Evolutionary conservation across 2,329 filamentous ascomycete species (phyloP), one percentile per base, ranked within the genome.

Genomic region (Stachybotrys elegans): DNA sequence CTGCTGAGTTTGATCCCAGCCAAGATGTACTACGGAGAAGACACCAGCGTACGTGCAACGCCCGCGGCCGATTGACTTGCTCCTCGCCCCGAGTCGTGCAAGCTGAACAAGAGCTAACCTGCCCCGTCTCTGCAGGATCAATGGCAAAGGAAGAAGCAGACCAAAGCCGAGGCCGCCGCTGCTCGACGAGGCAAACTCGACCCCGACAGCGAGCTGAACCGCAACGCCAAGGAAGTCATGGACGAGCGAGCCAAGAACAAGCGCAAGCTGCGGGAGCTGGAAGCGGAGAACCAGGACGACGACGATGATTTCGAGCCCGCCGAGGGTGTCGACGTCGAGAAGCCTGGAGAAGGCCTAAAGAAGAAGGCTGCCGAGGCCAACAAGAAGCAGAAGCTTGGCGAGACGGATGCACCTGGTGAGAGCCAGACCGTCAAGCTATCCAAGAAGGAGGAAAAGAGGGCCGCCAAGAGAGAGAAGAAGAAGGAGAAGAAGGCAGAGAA

Each of bases 121-220:
- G 8, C 32, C n/a, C n/a, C n/a, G 25, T 25, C 37, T 43, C 41
- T 53, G 49, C 59, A 95, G 89, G 86, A 93, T 57, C 89, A 96
- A 83, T 95, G 90, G 89, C 63, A 83, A 64, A 85, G 85, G 61
- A 95, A 93, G 70, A 97, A 97, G 73, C 91, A 97, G 70, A 92
- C 89, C 41, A 95, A 95, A 63, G 86, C 89, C 65, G 79, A 95
- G 66, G 88, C 88, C 47, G 81, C 82, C 49, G 83, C 86, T 53
- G 87, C 89, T 44, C 90, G 90, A 69, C 79, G 84, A 60, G 88
- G 86, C 48, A 97, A 96, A 70, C 78, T 97, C 32, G 88, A 97
- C 58, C 91, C 93, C 21, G 88, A 92, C 53, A 90, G 89, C 59
- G 83, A 85, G 49, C 63, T 77, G 52, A 93, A 94, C 72, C 73